phyloP scores from a whole-genome alignment of 1,284 basidiomycete genomes.

The Schizophyllum amplum region DNA sequence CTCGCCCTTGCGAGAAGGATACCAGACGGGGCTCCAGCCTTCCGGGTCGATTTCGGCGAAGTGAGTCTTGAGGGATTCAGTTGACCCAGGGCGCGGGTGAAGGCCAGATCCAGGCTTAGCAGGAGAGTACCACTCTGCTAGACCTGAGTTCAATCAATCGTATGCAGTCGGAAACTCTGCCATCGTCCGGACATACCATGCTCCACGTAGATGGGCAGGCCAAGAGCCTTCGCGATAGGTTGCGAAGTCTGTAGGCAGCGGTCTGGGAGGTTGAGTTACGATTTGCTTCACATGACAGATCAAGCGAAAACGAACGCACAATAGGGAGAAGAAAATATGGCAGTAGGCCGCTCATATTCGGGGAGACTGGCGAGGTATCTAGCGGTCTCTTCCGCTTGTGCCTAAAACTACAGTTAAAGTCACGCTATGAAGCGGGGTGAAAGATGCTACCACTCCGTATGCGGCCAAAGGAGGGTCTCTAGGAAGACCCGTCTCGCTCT shows the following conservation, averaged over 20 bases:
- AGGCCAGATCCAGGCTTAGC: constrained; percentile 59
- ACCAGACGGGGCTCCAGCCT: constrained; percentile 55
- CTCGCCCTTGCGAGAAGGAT: constrained; percentile 70
- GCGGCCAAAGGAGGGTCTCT: constrained; percentile 76
- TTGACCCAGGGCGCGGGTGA: constrained; percentile 58
- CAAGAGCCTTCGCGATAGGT: constrained; percentile 54
- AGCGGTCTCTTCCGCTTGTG: constrained; percentile 71
- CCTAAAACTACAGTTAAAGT: constrained; percentile 24
- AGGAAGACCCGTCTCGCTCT: constrained; percentile 60
- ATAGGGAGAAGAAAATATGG: constrained; percentile 74
- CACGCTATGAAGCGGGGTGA: neutral
- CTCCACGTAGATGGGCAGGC: constrained; percentile 64
- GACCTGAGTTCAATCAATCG: neutral
- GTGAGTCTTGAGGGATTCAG: constrained; percentile 40
- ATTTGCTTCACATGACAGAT: constrained; percentile 1
- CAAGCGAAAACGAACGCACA: constrained; percentile 40
- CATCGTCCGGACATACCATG: constrained; percentile 43
- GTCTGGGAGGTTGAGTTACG: constrained; percentile 40
- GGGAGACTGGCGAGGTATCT: constrained; percentile 59
- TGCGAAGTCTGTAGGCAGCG: constrained; percentile 76
- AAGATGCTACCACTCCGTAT: constrained; percentile 49
- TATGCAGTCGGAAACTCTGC: constrained; percentile 31
- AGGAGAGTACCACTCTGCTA: constrained; percentile 65
- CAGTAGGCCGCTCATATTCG: constrained; percentile 60
- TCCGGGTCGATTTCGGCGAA: constrained; percentile 51